These are phyloP conservation scores for Candida loeiensis DNA, from an alignment of 805 yeast genomes.

Conservation along the genomic window DNA sequence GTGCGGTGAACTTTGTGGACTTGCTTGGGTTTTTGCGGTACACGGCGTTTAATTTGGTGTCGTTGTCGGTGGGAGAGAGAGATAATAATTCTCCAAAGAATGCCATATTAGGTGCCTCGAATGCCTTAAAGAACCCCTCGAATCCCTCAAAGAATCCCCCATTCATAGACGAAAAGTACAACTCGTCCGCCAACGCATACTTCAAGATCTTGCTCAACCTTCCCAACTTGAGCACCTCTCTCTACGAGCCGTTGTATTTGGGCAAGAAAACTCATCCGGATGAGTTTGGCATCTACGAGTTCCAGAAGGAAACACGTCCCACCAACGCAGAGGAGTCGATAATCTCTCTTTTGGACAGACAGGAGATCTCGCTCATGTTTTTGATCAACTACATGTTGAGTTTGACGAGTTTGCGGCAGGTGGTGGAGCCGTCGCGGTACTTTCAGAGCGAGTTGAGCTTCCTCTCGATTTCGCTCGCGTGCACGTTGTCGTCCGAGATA, in stretches of 20 bases:
- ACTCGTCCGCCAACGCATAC: constrained; percentile 8
- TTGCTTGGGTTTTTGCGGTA: constrained; percentile 25
- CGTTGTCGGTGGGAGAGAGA: constrained; percentile 15
- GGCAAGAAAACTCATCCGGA: constrained; percentile 5
- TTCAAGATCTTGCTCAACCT: constrained; percentile 22
- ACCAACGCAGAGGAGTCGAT: constrained; percentile 8
- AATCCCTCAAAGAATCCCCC: too few species aligned
- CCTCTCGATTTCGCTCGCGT: constrained; percentile 19
- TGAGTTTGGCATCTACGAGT: constrained; percentile 5
- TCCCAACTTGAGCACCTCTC: constrained; percentile 18
- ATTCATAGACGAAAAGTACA: background rate
- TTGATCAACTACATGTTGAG: constrained; percentile 22
- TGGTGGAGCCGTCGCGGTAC: constrained; percentile 13
- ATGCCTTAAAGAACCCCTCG: too few species aligned
- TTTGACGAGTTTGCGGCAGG: constrained; percentile 16
- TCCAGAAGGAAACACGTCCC: background rate
- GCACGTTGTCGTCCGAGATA: constrained; percentile 21
- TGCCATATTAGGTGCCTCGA: too few species aligned
- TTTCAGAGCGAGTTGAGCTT: constrained; percentile 18
- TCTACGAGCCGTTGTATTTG: constrained; percentile 9
- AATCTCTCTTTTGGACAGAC: constrained; percentile 18
- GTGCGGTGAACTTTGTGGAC: constrained; percentile 15
- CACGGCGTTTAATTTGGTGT: constrained; percentile 25
- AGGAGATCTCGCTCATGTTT: constrained; percentile 29
- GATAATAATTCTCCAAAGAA: too few species aligned